Conservation (phyloP, 306 rosid species). For the Rosa lucieae region DNA sequence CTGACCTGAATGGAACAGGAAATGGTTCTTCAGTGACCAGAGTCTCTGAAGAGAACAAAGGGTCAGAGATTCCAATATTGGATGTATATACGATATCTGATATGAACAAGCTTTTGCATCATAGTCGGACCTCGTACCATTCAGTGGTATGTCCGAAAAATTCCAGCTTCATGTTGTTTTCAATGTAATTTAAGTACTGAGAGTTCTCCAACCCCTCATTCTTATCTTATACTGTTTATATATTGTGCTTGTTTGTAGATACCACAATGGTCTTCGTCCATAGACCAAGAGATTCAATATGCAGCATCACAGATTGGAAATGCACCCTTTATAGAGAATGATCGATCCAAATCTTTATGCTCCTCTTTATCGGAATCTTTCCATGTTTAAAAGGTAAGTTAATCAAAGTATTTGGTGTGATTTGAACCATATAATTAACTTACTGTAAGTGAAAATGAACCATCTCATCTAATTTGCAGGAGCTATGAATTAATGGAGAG, state of each 20-base stretch:
- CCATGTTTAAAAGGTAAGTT: slow-evolving; percentile 68
- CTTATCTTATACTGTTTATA: slow-evolving; percentile 13
- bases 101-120: slow-evolving; percentile 55
- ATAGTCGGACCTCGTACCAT: slow-evolving; percentile 42
- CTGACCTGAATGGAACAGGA: slow-evolving; percentile 15
- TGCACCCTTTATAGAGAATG: slow-evolving; percentile 53
- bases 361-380: slow-evolving; percentile 67
- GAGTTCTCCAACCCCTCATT: slow-evolving; percentile 19
- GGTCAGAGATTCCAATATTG: slow-evolving; percentile 27
- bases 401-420: background rate
- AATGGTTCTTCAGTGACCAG: slow-evolving; percentile 30
- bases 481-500: slow-evolving; percentile 93
- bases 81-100: slow-evolving; percentile 55
- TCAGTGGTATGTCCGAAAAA: slow-evolving; percentile 52
- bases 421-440: background rate
- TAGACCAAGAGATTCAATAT: slow-evolving; percentile 55
- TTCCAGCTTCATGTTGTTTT: slow-evolving; percentile 7
- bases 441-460: slow-evolving; percentile 6
- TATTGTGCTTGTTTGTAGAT: slow-evolving; percentile 36
- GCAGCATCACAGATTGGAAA: slow-evolving; percentile 63
- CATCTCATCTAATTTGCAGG: slow-evolving; percentile 41
- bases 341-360: slow-evolving; percentile 56
- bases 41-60: slow-evolving; percentile 32
- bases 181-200: slow-evolving; percentile 5
- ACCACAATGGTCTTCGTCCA: slow-evolving; percentile 63